Evolutionary conservation across 805 yeast genomes (phyloP).

Genomic region (Hanseniaspora taiwanica): DNA sequence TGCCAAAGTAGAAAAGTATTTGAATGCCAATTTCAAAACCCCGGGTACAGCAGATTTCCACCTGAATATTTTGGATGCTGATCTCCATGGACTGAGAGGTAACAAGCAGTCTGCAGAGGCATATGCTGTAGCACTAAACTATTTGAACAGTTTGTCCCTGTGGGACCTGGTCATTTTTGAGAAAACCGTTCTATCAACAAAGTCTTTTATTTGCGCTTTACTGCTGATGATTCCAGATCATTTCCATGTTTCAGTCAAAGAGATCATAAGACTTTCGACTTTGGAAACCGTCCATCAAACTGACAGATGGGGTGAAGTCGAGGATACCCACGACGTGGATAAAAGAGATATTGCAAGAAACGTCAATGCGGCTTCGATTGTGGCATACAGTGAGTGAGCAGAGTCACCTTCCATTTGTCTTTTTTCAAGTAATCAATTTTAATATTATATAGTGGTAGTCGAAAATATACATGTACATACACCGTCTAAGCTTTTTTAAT

Average conservation of each 20-base stretch:
- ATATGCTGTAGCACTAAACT: constrained; percentile 46
- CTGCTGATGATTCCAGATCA: constrained; percentile 32
- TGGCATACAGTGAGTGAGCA: constrained; percentile 25
- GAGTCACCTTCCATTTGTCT: no score
- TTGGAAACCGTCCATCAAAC: constrained; percentile 80
- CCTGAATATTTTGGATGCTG: constrained; percentile 62
- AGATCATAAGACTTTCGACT: constrained; percentile 63
- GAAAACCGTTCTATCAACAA: constrained; percentile 72
- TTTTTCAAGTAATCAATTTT: no score
- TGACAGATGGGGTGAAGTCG: constrained; percentile 94
- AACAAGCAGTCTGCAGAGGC: constrained; percentile 55
- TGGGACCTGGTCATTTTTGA: constrained; percentile 86
- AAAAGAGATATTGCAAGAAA: constrained; percentile 77
- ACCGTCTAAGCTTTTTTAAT: constrained; percentile 7
- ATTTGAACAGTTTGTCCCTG: constrained; percentile 46
- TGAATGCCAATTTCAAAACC: constrained; percentile 25
- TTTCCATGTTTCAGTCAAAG: constrained; percentile 39
- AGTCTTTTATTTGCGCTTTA: constrained; percentile 76
- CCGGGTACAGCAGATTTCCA: constrained; percentile 22
- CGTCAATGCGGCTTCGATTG: constrained; percentile 63
- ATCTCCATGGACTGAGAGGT: constrained; percentile 68
- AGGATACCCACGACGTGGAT: constrained; percentile 97
- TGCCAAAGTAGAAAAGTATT: constrained; percentile 44
- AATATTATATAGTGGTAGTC: no score
- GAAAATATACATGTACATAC: no score